Evolutionary conservation across 148 eudicot genomes (phyloP), one percentile per base, ranked within the genome.

Genomic region (Cornus controversa): DNA sequence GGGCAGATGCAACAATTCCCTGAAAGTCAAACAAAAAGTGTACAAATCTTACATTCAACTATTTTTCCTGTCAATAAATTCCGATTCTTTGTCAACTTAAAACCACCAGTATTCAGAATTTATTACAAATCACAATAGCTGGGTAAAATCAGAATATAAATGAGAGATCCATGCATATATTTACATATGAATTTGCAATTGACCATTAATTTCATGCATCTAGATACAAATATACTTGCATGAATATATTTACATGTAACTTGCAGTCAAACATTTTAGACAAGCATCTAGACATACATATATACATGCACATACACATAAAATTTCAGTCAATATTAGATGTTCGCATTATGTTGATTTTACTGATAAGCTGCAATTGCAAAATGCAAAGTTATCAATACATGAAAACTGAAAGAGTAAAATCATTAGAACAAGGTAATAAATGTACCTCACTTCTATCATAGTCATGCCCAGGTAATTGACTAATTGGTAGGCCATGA

Each of bases 1-100:
- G 60, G 15, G 98, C 98, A 80, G 98, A 93, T 64, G 98, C 92
- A 73, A 90, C 74, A 37, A 90, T 83, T 75, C 98, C 98, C 98
- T 93, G 82, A 65, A 26, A 72, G 4, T 31, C 23, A 60, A 60
- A 60, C 64, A 18, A 2, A 5, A 31, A 60, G 64, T 60, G 24
- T 60, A 6, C 24, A 60, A n/a, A 18, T 22, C 24, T 60, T 60
- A 14, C 8, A 6, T 60, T 1, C 23, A 60, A 60, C 20, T 60
- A 22, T 54, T 54, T 18, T 18, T 1, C 64, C 8, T 7, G 4
- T 20, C 8, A 60, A 22, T 18, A 60, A 22, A 60, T 60, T 22
- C 6, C 22, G 64, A 18, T 60, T 18, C 6, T 60, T 60, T 14
- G 63, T 57, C 63, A 60, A 60, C 64, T n/a, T 5, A 60, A 60